Percentiles rank a stretch among this genome's conserved stretches.
phyloP scores from a whole-genome alignment of 139 green algal species.

The Dunaliella sp. region DNA sequence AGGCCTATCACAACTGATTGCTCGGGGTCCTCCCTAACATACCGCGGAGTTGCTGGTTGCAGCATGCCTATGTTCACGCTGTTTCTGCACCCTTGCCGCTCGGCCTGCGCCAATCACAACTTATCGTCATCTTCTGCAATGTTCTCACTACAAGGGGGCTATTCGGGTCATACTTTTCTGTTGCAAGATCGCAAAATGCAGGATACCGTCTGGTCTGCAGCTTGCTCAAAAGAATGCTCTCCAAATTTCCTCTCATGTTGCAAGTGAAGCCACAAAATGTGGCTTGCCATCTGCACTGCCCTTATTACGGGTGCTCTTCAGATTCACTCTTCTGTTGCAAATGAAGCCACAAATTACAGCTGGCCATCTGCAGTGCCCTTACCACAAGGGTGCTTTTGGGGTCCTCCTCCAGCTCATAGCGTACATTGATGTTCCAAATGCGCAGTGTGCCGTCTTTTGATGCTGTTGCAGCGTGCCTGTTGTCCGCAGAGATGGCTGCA shows the following conservation, averaged over 20 bases:
- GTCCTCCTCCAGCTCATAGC: conserved; percentile 48
- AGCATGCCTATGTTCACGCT: no score
- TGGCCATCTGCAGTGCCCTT: not conserved
- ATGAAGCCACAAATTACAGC: not conserved
- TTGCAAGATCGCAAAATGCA: no score
- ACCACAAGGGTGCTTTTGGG: conserved; percentile 53
- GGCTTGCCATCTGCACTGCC: not conserved
- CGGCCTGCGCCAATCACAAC: no score
- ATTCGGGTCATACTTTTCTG: no score
- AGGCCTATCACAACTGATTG: no score
- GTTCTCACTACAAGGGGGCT: no score
- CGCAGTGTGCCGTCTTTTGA: conserved; percentile 44
- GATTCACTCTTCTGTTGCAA: not conserved
- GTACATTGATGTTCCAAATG: conserved; percentile 57
- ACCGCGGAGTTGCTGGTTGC: no score
- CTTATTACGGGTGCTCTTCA: not conserved
- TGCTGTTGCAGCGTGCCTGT: conserved; percentile 36
- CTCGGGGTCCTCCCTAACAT: no score
- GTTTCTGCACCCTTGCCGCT: no score
- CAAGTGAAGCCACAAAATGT: not conserved
- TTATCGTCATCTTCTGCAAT: no score
- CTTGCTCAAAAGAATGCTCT: no score
- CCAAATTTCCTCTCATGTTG: not conserved
- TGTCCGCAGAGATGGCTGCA: conserved; percentile 46
- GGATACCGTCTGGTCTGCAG: no score